Conservation (phyloP, 2,329 filamentous ascomycete species). For the Botrytis hyacinthi region DNA sequence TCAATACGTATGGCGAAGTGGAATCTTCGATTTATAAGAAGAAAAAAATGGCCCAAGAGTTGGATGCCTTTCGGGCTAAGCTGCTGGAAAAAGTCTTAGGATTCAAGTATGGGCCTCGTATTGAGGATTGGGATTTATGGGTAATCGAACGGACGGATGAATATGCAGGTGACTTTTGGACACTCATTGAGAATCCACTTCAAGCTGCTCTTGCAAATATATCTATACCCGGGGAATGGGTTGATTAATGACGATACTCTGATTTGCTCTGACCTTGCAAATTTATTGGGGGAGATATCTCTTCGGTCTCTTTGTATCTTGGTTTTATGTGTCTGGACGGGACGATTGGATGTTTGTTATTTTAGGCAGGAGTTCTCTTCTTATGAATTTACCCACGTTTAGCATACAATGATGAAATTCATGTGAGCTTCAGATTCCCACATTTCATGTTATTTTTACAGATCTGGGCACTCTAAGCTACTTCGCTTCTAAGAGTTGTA, state of each 20-base stretch:
- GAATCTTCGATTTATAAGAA: too few species aligned
- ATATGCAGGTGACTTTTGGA: constrained; percentile 21
- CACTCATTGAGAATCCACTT: constrained; percentile 15
- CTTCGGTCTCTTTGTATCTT: neutral
- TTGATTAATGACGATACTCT: neutral
- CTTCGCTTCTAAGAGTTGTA: neutral
- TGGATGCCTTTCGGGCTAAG: too few species aligned
- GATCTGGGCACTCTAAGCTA: accelerated
- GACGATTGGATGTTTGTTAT: neutral
- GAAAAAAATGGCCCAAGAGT: too few species aligned
- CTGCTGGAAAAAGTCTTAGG: neutral
- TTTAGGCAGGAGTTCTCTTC: neutral
- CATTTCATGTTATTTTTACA: neutral
- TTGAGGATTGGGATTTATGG: constrained; percentile 24
- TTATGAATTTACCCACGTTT: neutral
- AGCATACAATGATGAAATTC: neutral
- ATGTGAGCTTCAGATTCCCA: neutral
- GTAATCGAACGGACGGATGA: constrained; percentile 4
- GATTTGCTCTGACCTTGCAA: neutral
- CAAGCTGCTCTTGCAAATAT: neutral
- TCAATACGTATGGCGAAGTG: too few species aligned
- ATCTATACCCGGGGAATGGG: neutral
- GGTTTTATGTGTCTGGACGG: neutral
- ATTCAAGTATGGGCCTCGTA: constrained; percentile 18
- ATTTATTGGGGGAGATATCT: neutral